Evolutionary conservation across 192 early-diverging fungal genomes (phyloP).

Genomic region (Funneliformis mosseae): DNA sequence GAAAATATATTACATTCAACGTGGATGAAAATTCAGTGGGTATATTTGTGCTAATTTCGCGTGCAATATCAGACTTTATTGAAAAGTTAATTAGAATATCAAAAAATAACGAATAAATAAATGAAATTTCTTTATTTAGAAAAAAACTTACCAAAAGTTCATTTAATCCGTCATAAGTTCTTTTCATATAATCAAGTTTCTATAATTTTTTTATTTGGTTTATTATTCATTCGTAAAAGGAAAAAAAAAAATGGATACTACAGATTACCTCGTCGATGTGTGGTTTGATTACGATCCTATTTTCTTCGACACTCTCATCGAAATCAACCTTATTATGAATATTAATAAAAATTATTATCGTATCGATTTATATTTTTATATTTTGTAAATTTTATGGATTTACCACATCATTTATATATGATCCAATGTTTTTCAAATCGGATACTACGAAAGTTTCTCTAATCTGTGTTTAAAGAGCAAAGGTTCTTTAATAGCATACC

Average conservation of each 20-base stretch:
- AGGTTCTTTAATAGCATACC: neutral
- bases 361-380: neutral
- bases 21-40: conserved; percentile 53
- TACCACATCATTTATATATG: conserved; percentile 62
- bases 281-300: conserved; percentile 59
- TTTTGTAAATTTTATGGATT: neutral
- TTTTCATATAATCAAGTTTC: conserved; percentile 70
- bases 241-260: neutral
- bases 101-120: too few relatives aligned
- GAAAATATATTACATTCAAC: conserved; percentile 79
- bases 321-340: conserved; percentile 64
- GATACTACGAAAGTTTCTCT: conserved; percentile 36
- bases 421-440: conserved; percentile 53
- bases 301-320: conserved; percentile 63
- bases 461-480: conserved; percentile 27
- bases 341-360: neutral
- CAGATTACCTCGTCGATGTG: conserved; percentile 46
- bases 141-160: conserved; percentile 58
- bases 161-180: conserved; percentile 66
- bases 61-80: conserved; percentile 54
- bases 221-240: neutral
- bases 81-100: too few relatives aligned
- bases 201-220: conserved; percentile 36
- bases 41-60: conserved; percentile 57
- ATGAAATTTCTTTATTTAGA: neutral